These are phyloP conservation scores for Pyrenophora graminea DNA, from an alignment of 2,329 filamentous ascomycete genomes.

Conservation along the genomic window DNA sequence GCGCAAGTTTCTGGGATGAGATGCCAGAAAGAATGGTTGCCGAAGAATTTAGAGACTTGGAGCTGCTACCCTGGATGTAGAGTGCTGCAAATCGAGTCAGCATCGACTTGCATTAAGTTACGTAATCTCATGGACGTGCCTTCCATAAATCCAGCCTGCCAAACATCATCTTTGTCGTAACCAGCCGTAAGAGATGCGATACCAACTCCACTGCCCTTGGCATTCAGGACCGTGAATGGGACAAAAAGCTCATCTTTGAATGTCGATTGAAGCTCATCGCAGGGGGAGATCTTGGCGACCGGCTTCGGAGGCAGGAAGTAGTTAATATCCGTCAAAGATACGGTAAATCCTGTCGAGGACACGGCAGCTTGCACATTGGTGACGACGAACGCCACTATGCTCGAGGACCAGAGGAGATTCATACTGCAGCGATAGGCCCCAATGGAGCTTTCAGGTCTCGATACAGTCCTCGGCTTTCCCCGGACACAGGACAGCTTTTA, in stretches of 20 bases:
- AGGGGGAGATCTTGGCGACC: conserved; percentile 38
- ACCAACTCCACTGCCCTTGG: conserved; percentile 10
- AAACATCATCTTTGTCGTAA: conserved; percentile 50
- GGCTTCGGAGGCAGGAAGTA: conserved; percentile 49
- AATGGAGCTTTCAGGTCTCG: neutral
- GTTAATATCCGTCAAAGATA: conserved; percentile 45
- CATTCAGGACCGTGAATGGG: conserved; percentile 47
- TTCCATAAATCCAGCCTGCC: conserved; percentile 47
- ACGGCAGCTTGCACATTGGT: conserved; percentile 23
- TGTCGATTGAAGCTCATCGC: conserved; percentile 21
- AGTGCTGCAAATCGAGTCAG: conserved; percentile 32
- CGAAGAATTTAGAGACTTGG: conserved; percentile 32
- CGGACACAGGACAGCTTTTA: neutral
- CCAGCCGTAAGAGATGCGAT: conserved; percentile 22
- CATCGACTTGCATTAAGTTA: conserved; percentile 12
- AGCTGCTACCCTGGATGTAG: conserved; percentile 21
- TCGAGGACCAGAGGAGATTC: conserved; percentile 9
- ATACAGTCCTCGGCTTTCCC: neutral
- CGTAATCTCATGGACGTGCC: conserved; percentile 16
- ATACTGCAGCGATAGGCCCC: conserved; percentile 2
- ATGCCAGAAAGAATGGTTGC: conserved; percentile 20
- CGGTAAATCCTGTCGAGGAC: conserved; percentile 47
- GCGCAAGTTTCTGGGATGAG: conserved; percentile 38
- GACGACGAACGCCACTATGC: conserved; percentile 9
- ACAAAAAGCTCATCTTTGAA: conserved; percentile 34